Evolutionary conservation across 768 basidiomycete species (phyloP), one percentile per base, ranked within the genome.

Genomic region (Harrya chromipes): DNA sequence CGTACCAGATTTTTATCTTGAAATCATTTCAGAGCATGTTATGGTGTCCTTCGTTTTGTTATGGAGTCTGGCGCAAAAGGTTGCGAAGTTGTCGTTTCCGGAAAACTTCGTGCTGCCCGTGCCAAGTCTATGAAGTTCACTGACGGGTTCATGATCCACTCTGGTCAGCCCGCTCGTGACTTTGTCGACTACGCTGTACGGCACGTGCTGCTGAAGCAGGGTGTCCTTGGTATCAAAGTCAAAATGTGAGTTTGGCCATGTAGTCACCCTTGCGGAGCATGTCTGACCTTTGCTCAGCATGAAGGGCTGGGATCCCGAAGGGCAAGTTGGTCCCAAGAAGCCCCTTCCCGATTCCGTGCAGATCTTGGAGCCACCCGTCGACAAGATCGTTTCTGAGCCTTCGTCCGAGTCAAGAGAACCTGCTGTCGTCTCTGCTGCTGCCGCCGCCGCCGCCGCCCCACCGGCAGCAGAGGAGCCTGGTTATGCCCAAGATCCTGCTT

Each of bases 61-160:
- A 99, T 99, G 97, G 97, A 99, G 77, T 97, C 95, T 51, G 91
- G 91, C 62, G 97, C 97, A 60, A 99, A 99, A 78, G 97, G 97
- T 72, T 97, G 94, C 68, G 97, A 99, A 74, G 97, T 99, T 56
- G 92, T 98, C 67, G 94, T 99, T 57, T 98, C 95, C 56, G 97
- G 97, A 69, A 99, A 99, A 75, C 92, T 99, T 68, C 93, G 97
- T 70, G 97, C 95, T 58, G 97, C 97, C 58, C 94, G 95, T 81
- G 97, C 97, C 66, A 99, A 99, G 77, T 90, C 93, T 17, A 99
- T 99, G 97, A 99, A 99, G 75, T 98, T 99, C 78, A 97, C 94
- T 68, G 97, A 99, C 66, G 97, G 97, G 47, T 97, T 97, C 87
- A 93, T 93, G 90, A 90, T 93, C 66, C 90, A 93, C 80, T 97